Evolutionary conservation across 108 stramenopile species (phyloP).

Genomic region (Cyclotella cryptica): DNA sequence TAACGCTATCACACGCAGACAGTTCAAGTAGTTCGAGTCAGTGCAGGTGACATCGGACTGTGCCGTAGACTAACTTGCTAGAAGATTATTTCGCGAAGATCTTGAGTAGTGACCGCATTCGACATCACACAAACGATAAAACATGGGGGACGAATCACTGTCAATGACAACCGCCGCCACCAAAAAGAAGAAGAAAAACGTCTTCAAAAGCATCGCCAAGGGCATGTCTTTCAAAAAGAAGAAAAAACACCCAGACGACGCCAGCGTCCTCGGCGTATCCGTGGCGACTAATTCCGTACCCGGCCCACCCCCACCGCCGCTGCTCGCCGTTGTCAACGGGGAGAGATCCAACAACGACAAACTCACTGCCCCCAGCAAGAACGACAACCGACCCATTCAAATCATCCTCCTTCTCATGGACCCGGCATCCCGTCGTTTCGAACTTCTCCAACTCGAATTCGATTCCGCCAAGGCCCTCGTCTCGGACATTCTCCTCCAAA

Average conservation of each 20-base stretch:
- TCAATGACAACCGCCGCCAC: slow-evolving; percentile 36
- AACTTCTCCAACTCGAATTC: slow-evolving; percentile 88
- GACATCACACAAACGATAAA: not conserved
- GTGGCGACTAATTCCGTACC: not conserved
- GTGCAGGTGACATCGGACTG: too few relatives aligned
- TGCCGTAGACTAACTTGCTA: too few relatives aligned
- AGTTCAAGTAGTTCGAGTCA: too few relatives aligned
- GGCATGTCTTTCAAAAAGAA: slow-evolving; percentile 39
- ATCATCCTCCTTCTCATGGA: slow-evolving; percentile 85
- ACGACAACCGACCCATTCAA: slow-evolving; percentile 47
- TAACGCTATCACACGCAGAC: too few relatives aligned
- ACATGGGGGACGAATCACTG: slow-evolving; percentile 22
- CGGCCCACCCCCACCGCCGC: not conserved
- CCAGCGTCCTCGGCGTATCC: slow-evolving; percentile 29
- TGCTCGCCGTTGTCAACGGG: not conserved
- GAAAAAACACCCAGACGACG: slow-evolving; percentile 38
- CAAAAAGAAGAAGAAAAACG: slow-evolving; percentile 46
- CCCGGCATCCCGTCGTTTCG: slow-evolving; percentile 76
- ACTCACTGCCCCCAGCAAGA: not conserved
- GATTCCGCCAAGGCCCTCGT: slow-evolving; percentile 73
- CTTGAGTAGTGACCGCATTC: too few relatives aligned
- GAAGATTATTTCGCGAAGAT: too few relatives aligned
- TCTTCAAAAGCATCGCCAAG: slow-evolving; percentile 36
- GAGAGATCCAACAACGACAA: not conserved
- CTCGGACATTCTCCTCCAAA: slow-evolving; percentile 72